These are phyloP conservation scores for Amoebophrya sp. DNA, from an alignment of 169 alveolate genomes.

Conservation along the genomic window DNA sequence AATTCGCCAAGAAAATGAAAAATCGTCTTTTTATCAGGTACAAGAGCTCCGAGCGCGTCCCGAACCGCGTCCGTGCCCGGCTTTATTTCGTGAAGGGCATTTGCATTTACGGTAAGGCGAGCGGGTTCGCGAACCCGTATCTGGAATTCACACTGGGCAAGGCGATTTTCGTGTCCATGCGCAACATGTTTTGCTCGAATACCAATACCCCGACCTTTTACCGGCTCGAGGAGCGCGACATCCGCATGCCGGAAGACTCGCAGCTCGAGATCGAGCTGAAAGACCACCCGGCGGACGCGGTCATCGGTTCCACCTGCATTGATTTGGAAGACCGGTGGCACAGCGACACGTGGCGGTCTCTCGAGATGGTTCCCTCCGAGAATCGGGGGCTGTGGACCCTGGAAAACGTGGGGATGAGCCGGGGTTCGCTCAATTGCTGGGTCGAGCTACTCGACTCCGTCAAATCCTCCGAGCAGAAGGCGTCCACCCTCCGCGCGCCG, in stretches of 20 bases:
- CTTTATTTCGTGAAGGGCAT: slow-evolving; percentile 22
- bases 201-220: neutral
- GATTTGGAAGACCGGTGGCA: neutral
- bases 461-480: neutral
- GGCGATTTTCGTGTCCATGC: neutral
- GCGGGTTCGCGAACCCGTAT: neutral
- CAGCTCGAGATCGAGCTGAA: neutral
- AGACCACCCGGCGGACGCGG: neutral
- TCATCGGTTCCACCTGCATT: neutral
- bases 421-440: neutral
- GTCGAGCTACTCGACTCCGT: neutral
- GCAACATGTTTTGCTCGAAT: neutral
- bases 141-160: slow-evolving; percentile 9
- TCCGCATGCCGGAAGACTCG: neutral
- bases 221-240: slow-evolving; percentile 19
- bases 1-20: no score
- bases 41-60: neutral
- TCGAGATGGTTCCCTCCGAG: neutral
- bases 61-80: neutral
- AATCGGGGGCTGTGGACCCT: neutral
- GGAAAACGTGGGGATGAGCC: neutral
- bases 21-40: no score
- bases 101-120: neutral
- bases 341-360: neutral
- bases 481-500: neutral